A percentile compares a stretch with the other conserved stretches of the same genome.
phyloP scores from a whole-genome alignment of 306 rosid species.

The Corylus heterophylla region DNA sequence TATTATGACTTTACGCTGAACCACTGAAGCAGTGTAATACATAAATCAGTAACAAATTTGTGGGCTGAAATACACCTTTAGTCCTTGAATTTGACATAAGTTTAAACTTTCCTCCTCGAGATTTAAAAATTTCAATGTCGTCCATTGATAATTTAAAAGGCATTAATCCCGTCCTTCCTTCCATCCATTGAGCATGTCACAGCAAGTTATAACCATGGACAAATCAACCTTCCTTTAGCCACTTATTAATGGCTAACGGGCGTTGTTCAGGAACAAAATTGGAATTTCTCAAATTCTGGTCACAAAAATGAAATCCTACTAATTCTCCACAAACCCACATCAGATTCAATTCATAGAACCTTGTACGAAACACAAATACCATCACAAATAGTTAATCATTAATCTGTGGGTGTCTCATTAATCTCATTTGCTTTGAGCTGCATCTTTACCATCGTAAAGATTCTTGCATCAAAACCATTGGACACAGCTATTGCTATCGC shows the following conservation, averaged over 20 bases:
- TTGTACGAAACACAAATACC: background rate
- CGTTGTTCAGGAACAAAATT: background rate
- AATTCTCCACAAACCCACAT: background rate
- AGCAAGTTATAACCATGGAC: background rate
- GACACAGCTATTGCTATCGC: background rate
- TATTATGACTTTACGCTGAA: constrained; percentile 40
- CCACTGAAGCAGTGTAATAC: constrained; percentile 36
- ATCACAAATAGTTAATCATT: background rate
- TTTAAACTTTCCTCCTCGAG: background rate
- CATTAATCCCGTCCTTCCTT: background rate
- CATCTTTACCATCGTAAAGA: background rate
- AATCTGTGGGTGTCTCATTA: background rate
- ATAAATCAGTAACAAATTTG: constrained; percentile 3
- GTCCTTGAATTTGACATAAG: background rate
- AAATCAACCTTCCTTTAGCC: background rate
- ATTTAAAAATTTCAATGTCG: constrained; percentile 6
- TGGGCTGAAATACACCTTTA: background rate
- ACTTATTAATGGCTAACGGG: background rate
- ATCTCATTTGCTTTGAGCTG: background rate
- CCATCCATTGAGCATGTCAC: background rate
- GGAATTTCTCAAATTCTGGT: background rate
- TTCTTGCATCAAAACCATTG: background rate
- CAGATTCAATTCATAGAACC: background rate
- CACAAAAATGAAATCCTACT: background rate
- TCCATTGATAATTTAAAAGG: background rate